Percentiles rank a stretch among this genome's conserved stretches.
Conservation (phyloP, 2,329 filamentous ascomycete species). For the Trichophyton verrucosum region DNA sequence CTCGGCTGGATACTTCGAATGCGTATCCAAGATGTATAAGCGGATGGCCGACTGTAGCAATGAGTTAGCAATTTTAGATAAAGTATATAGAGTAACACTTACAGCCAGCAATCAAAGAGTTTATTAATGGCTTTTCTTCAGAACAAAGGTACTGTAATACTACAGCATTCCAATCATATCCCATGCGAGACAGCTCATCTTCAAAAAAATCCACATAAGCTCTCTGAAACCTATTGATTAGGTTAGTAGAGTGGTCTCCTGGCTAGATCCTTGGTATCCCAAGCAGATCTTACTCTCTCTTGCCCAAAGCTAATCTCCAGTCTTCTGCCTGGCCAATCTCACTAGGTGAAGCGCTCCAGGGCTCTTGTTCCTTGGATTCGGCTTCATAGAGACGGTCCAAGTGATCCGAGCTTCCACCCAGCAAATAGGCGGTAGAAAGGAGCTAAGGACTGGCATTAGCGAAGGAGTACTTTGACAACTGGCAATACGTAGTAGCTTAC, state of each 20-base stretch:
- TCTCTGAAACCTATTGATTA: slow-evolving; percentile 55
- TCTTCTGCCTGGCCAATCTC: slow-evolving; percentile 65
- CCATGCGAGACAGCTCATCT: slow-evolving; percentile 63
- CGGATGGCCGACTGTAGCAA: slow-evolving; percentile 61
- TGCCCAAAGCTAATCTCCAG: slow-evolving; percentile 75
- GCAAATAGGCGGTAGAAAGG: slow-evolving; percentile 70
- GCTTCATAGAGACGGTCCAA: slow-evolving; percentile 70
- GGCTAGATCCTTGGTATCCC: not conserved
- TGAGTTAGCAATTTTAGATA: not conserved
- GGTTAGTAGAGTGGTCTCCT: not conserved
- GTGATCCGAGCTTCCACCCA: slow-evolving; percentile 62
- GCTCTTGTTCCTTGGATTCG: slow-evolving; percentile 58
- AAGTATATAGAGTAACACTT: slow-evolving; percentile 28
- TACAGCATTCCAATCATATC: slow-evolving; percentile 75
- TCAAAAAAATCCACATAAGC: slow-evolving; percentile 94
- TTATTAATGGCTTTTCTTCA: slow-evolving; percentile 59
- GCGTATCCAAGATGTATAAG: slow-evolving; percentile 95
- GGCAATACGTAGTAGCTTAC: slow-evolving; percentile 27
- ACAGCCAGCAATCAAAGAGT: slow-evolving; percentile 69
- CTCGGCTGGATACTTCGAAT: slow-evolving; percentile 72
- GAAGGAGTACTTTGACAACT: not conserved
- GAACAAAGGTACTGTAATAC: slow-evolving; percentile 62
- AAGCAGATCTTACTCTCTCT: slow-evolving; percentile 43
- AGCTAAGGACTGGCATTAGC: slow-evolving; percentile 35
- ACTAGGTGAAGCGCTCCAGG: slow-evolving; percentile 71